Evolutionary conservation across 169 alveolate species (phyloP).

Genomic region (Eimeria nieschulzi): DNA sequence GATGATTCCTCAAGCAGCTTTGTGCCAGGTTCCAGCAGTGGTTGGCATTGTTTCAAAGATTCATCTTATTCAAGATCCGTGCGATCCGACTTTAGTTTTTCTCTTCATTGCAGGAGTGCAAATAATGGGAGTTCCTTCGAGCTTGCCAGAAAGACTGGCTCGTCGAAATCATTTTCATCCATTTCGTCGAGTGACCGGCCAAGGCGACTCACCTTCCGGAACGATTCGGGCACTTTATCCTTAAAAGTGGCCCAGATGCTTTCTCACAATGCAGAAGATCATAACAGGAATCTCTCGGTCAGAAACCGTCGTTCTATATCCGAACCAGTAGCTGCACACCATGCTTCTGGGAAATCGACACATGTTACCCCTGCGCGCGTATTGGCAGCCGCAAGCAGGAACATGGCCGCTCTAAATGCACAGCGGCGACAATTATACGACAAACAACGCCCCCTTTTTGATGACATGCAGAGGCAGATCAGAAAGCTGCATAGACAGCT

Average conservation of each 20-base stretch:
- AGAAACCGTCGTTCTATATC: neutral
- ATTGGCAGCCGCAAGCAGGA: conserved; percentile 31
- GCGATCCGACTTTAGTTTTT: neutral
- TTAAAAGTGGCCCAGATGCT: neutral
- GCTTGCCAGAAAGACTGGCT: neutral
- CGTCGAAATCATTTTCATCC: neutral
- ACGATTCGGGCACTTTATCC: neutral
- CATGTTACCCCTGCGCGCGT: conserved; percentile 30
- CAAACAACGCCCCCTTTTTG: conserved; percentile 21
- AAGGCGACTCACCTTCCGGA: conserved; percentile 32
- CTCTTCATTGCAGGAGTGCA: neutral
- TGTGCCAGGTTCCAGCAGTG: neutral
- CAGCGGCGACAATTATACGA: conserved; percentile 28
- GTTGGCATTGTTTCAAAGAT: neutral
- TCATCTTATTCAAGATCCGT: neutral
- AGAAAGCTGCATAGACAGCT: conserved; percentile 19
- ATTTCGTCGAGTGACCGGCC: conserved; percentile 1
- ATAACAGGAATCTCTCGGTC: neutral
- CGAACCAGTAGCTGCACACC: neutral
- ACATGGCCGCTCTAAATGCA: conserved; percentile 35
- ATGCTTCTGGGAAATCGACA: neutral
- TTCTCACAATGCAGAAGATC: neutral
- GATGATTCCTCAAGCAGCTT: neutral
- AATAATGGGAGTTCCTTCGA: conserved; percentile 3
- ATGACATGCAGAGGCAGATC: conserved; percentile 29